Evolutionary conservation across 2,329 filamentous ascomycete genomes (phyloP).

Genomic region (Cercospora nicotianae): DNA sequence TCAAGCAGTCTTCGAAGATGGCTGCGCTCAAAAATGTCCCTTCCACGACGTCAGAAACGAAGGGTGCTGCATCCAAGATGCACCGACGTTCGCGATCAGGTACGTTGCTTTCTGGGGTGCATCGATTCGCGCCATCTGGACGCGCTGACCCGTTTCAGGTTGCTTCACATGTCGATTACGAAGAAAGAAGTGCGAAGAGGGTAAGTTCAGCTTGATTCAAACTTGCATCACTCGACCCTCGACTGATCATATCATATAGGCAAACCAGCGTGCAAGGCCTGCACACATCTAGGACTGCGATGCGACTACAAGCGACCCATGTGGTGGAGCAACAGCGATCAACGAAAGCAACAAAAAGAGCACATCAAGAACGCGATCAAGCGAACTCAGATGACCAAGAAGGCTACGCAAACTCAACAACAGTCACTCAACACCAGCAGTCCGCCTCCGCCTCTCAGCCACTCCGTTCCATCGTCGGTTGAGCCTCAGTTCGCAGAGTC

Average conservation of each 20-base stretch:
- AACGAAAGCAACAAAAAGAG: slow-evolving; percentile 84
- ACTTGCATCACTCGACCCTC: neutral
- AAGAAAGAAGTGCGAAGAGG: slow-evolving; percentile 70
- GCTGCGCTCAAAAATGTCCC: slow-evolving; percentile 52
- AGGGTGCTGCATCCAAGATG: slow-evolving; percentile 72
- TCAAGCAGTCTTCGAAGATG: slow-evolving; percentile 47
- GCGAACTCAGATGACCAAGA: slow-evolving; percentile 90
- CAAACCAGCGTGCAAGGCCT: slow-evolving; percentile 64
- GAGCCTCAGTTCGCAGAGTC: slow-evolving; percentile 72
- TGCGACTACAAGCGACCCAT: slow-evolving; percentile 96
- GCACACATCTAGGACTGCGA: slow-evolving; percentile 71
- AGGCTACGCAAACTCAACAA: slow-evolving; percentile 51
- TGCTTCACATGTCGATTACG: slow-evolving; percentile 68
- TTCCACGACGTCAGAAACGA: slow-evolving; percentile 49
- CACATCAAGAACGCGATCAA: slow-evolving; percentile 97
- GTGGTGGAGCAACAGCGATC: slow-evolving; percentile 96
- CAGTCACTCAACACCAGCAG: slow-evolving; percentile 57
- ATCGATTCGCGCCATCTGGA: slow-evolving; percentile 31
- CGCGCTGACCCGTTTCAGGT: slow-evolving; percentile 50
- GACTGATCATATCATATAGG: neutral
- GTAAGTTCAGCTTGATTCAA: slow-evolving; percentile 25
- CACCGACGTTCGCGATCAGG: slow-evolving; percentile 93
- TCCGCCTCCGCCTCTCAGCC: slow-evolving; percentile 70
- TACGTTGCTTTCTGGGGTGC: slow-evolving; percentile 55
- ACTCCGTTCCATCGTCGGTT: slow-evolving; percentile 68